A percentile compares a stretch with the other conserved stretches of the same genome.
Evolutionary conservation across 495 filamentous ascomycete genomes (phyloP).

Genomic region (Lasiosphaeria hispida): DNA sequence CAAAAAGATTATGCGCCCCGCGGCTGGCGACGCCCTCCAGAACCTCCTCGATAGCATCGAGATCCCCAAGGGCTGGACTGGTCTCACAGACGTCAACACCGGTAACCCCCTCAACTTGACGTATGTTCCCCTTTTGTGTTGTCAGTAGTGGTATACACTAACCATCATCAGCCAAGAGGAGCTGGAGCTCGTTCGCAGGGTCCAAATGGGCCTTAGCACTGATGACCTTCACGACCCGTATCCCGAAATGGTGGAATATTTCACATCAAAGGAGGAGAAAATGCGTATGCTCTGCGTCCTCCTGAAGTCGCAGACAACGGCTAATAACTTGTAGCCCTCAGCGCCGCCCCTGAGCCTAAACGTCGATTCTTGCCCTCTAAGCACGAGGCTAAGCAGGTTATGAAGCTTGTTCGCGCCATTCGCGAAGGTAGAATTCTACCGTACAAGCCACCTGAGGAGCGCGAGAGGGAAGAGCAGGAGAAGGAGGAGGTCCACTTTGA

Average conservation of each 20-base stretch:
- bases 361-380: conserved; percentile 96
- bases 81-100: conserved; percentile 86
- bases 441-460: conserved; percentile 77
- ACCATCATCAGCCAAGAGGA: conserved; percentile 64
- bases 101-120: conserved; percentile 82
- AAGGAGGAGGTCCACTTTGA: conserved; percentile 73
- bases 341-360: conserved; percentile 92
- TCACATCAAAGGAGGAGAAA: conserved; percentile 81
- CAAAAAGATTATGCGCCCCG: conserved; percentile 94
- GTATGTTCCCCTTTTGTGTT: conserved; percentile 1
- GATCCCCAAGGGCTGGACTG: conserved; percentile 97
- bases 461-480: conserved; percentile 65
- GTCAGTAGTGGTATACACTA: neutral
- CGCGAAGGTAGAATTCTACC: conserved; percentile 90
- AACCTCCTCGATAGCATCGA: conserved; percentile 94
- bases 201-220: conserved; percentile 87
- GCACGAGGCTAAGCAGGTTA: conserved; percentile 92
- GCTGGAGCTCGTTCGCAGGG: conserved; percentile 79
- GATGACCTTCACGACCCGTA: conserved; percentile 90
- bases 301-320: neutral
- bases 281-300: conserved; percentile 55
- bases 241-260: conserved; percentile 88
- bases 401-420: conserved; percentile 97
- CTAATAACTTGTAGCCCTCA: conserved; percentile 53
- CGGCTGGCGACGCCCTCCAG: conserved; percentile 90